Percentiles rank a stretch among this genome's conserved stretches.
phyloP scores from a whole-genome alignment of 106 monocot species.

The Phalaenopsis equestris region DNA sequence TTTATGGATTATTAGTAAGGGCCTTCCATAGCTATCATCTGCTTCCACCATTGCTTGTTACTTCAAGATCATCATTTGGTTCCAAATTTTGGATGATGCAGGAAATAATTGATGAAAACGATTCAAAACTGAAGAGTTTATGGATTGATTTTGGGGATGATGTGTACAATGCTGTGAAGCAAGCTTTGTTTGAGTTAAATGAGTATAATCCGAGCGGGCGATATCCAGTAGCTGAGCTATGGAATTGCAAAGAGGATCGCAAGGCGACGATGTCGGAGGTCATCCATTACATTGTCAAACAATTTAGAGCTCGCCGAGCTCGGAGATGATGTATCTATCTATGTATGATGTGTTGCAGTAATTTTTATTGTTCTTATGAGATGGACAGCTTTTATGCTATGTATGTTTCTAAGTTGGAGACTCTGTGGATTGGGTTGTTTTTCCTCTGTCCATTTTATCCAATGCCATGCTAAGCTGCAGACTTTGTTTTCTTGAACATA shows the following conservation, averaged over 20 bases:
- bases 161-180: constrained; percentile 58
- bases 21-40: too few relatives aligned
- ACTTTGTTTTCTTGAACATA: too few relatives aligned
- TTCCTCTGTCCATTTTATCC: background rate
- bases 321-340: constrained; percentile 12
- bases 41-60: background rate
- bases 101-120: constrained; percentile 76
- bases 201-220: constrained; percentile 60
- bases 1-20: too few relatives aligned
- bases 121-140: constrained; percentile 40
- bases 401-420: background rate
- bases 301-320: constrained; percentile 33
- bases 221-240: constrained; percentile 51
- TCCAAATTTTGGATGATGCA: constrained; percentile 20
- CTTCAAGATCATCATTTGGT: background rate
- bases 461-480: background rate
- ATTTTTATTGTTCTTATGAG: background rate
- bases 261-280: constrained; percentile 65
- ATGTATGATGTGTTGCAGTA: background rate
- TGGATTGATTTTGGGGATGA: constrained; percentile 58
- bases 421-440: background rate
- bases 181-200: constrained; percentile 65
- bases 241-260: constrained; percentile 63
- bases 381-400: background rate
- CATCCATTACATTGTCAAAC: constrained; percentile 35